Percentiles rank a stretch among this genome's conserved stretches.
Conservation (phyloP, 1,284 basidiomycete species). For the Leccinum cinnamomeum region DNA sequence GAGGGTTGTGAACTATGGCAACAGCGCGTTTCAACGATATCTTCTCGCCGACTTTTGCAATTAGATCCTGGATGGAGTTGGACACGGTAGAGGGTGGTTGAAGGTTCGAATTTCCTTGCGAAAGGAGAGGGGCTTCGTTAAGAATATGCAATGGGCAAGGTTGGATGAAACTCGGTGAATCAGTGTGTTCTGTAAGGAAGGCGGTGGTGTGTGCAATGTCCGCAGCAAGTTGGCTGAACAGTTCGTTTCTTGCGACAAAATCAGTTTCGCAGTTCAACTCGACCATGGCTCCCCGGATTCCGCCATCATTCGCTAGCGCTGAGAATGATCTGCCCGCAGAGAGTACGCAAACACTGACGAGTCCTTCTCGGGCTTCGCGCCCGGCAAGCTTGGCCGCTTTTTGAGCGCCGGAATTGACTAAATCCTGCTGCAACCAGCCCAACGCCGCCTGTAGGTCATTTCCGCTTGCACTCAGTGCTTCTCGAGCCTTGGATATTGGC, state of each 20-base stretch:
- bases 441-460: slow-evolving; percentile 78
- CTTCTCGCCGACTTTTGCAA: slow-evolving; percentile 90
- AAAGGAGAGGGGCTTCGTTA: slow-evolving; percentile 67
- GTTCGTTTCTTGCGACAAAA: slow-evolving; percentile 87
- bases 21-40: slow-evolving; percentile 77
- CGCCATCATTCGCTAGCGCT: slow-evolving; percentile 37
- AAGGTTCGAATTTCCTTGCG: slow-evolving; percentile 41
- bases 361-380: slow-evolving; percentile 74
- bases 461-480: slow-evolving; percentile 76
- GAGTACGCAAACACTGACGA: slow-evolving; percentile 76
- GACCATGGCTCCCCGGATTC: slow-evolving; percentile 80
- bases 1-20: slow-evolving; percentile 63
- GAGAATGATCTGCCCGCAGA: slow-evolving; percentile 49
- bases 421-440: slow-evolving; percentile 79
- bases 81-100: slow-evolving; percentile 57
- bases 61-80: slow-evolving; percentile 74
- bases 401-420: slow-evolving; percentile 67
- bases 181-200: slow-evolving; percentile 61
- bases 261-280: slow-evolving; percentile 98
- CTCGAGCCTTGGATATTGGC: slow-evolving; percentile 84
- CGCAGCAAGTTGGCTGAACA: slow-evolving; percentile 77
- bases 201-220: slow-evolving; percentile 89
- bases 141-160: slow-evolving; percentile 53
- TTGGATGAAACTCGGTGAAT: slow-evolving; percentile 42
- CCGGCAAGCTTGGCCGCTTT: slow-evolving; percentile 84